Percentiles rank a stretch among this genome's conserved stretches.
These are phyloP conservation scores for Trichocomaceae sp. DNA, from an alignment of 2,329 filamentous ascomycete species.

Conservation along the genomic window DNA sequence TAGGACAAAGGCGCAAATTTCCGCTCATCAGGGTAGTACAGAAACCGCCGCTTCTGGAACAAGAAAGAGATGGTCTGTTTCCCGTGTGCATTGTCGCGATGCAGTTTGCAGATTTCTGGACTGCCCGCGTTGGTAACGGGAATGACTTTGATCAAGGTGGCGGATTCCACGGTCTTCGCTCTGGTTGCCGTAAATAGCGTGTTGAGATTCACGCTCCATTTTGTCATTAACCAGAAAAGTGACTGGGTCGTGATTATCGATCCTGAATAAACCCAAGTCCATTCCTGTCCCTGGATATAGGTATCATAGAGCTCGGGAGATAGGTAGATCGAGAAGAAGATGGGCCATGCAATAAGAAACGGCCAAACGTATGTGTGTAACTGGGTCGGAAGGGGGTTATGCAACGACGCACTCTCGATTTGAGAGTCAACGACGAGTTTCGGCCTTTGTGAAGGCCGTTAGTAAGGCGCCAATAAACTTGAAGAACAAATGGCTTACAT, in stretches of 20 bases:
- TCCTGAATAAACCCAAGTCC: constrained; percentile 93
- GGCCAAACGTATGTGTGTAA: constrained; percentile 91
- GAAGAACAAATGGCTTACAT: constrained; percentile 8
- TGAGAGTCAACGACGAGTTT: constrained; percentile 86
- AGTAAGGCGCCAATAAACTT: constrained; percentile 1
- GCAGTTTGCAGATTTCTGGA: constrained; percentile 76
- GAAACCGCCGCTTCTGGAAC: constrained; percentile 96
- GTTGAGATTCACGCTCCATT: constrained; percentile 90
- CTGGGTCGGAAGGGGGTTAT: constrained; percentile 74
- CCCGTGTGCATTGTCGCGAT: constrained; percentile 67
- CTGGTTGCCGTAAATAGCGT: constrained; percentile 72
- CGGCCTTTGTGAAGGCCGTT: constrained; percentile 47
- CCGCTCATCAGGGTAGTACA: constrained; percentile 65
- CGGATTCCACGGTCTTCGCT: constrained; percentile 63
- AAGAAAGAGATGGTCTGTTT: constrained; percentile 79
- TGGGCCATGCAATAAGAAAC: constrained; percentile 83
- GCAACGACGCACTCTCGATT: constrained; percentile 79
- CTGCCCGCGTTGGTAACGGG: constrained; percentile 83
- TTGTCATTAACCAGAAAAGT: constrained; percentile 87
- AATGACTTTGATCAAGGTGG: constrained; percentile 84
- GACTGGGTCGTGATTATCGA: constrained; percentile 82
- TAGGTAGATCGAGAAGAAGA: constrained; percentile 83
- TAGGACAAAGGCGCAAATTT: constrained; percentile 79
- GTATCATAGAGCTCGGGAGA: constrained; percentile 76
- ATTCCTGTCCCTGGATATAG: constrained; percentile 89